Percentiles rank a stretch among this genome's conserved stretches.
Evolutionary conservation across 2,329 filamentous ascomycete species (phyloP).

Genomic region (Phymatotrichopsis omnivora): DNA sequence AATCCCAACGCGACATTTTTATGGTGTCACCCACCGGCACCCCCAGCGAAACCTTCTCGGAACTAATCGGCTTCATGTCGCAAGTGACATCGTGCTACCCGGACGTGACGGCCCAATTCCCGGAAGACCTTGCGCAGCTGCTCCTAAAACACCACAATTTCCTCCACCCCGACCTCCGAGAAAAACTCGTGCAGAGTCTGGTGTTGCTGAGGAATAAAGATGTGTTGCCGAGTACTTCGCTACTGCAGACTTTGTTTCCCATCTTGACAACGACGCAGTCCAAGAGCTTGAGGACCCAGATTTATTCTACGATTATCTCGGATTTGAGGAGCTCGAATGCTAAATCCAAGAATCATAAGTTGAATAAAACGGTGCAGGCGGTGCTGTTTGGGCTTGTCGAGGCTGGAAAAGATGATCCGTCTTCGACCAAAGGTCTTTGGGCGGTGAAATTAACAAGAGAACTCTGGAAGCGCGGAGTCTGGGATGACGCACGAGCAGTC

Average conservation of each 20-base stretch:
- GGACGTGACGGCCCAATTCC: conserved; percentile 63
- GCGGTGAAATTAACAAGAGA: conserved; percentile 91
- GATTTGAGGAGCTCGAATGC: conserved; percentile 82
- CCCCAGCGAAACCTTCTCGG: conserved; percentile 68
- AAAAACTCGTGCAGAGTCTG: conserved; percentile 88
- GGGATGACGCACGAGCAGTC: conserved; percentile 90
- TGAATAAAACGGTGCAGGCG: conserved; percentile 88
- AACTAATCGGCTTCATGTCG: conserved; percentile 85
- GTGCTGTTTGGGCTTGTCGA: conserved; percentile 86
- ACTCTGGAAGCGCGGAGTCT: conserved; percentile 92
- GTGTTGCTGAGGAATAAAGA: conserved; percentile 85
- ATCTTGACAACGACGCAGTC: conserved; percentile 85
- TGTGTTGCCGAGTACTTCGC: conserved; percentile 69
- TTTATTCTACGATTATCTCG: conserved; percentile 85
- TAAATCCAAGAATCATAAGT: conserved; percentile 77
- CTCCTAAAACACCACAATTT: conserved; percentile 71
- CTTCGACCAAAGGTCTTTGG: conserved; percentile 83
- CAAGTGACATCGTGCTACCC: conserved; percentile 93
- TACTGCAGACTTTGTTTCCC: conserved; percentile 88
- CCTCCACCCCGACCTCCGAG: conserved; percentile 73
- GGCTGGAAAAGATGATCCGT: conserved; percentile 52
- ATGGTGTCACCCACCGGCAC: conserved; percentile 60
- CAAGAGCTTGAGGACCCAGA: conserved; percentile 71
- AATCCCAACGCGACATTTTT: conserved; percentile 84
- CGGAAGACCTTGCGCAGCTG: conserved; percentile 70